Evolutionary conservation across 768 basidiomycete genomes (phyloP), one percentile per base, ranked within the genome.

Genomic region (Arthromyces matolae): DNA sequence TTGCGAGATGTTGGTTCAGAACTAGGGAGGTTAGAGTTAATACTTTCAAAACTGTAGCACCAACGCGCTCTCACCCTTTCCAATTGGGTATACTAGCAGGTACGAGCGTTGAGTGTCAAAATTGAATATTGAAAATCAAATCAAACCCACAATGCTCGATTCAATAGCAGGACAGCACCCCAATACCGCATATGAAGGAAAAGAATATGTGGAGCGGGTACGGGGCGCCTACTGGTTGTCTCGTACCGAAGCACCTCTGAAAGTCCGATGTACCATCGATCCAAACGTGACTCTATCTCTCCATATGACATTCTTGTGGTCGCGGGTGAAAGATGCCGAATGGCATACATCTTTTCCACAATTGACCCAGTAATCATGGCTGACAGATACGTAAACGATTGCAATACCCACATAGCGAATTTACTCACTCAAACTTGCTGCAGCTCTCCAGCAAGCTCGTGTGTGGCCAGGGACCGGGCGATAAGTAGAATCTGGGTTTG

Each of bases 101-200:
- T 59, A 16, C 44, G 20, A 3, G 14, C 37, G 37, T 36, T 6
- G n/a, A 13, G 37, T 47, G 20, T 8, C n/a, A n/a, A n/a, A n/a
- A n/a, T n/a, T n/a, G n/a, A n/a, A n/a, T n/a, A n/a, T n/a, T n/a
- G n/a, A n/a, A n/a, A n/a, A 52, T 29, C 29, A 40, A 34, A 14
- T 19, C 9, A 13, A 20, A 75, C 88, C 74, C 64, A 89, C 88
- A 89, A 91, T 13, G 85, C 86, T 42, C 89, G 77, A 63, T 90
- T 78, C 31, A 90, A 71, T 29, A 91, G 68, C 10, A 91, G 70
- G 4, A 90, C 82, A 14, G 85, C 75, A 6, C 79, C 80, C 80
- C 86, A 87, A 61, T 91, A 90, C 52, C 86, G 75, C 47, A 87
- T 73, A 55, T 91, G 85, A 33, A 90, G 67, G 37, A 80, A 74